Evolutionary conservation across 805 yeast species (phyloP).

Genomic region (Barnettozyma sucrosica): DNA sequence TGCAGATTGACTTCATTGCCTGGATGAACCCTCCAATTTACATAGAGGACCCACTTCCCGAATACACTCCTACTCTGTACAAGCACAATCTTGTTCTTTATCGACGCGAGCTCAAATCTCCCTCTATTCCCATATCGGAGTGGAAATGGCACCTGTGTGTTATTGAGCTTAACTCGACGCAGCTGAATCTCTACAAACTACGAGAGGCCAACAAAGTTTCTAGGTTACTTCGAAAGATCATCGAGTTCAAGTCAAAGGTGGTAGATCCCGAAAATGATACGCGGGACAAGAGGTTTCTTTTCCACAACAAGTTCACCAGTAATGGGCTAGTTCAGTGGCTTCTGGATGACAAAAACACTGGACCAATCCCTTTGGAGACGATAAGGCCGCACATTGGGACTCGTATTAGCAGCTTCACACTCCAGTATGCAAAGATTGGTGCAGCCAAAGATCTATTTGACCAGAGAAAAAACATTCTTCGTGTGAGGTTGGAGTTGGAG

Average conservation of each 20-base stretch:
- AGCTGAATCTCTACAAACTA: conserved; percentile 11
- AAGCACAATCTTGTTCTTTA: conserved; percentile 5
- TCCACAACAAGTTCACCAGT: conserved; percentile 1
- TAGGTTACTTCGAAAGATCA: conserved; percentile 1
- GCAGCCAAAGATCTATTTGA: conserved; percentile 5
- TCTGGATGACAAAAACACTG: background rate
- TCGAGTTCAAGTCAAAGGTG: conserved; percentile 3
- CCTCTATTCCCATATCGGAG: conserved; percentile 8
- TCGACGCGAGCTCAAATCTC: conserved; percentile 11
- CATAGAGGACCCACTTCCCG: conserved; percentile 1
- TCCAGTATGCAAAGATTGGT: conserved; percentile 10
- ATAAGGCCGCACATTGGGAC: conserved; percentile 8
- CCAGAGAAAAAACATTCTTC: conserved; percentile 1
- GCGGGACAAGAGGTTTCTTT: conserved; percentile 1
- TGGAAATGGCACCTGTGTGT: conserved; percentile 12
- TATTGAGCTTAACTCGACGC: conserved; percentile 13
- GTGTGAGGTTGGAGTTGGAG: conserved; percentile 12
- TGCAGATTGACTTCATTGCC: too few relatives aligned
- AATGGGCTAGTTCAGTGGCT: background rate
- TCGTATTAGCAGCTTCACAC: conserved; percentile 5
- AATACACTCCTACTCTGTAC: conserved; percentile 5
- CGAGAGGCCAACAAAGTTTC: background rate
- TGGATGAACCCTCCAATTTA: background rate
- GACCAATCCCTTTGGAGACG: conserved; percentile 3
- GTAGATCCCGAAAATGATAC: background rate